Evolutionary conservation across 2,329 filamentous ascomycete species (phyloP), one percentile per base, ranked within the genome.

Genomic region (Alternaria gaisen): DNA sequence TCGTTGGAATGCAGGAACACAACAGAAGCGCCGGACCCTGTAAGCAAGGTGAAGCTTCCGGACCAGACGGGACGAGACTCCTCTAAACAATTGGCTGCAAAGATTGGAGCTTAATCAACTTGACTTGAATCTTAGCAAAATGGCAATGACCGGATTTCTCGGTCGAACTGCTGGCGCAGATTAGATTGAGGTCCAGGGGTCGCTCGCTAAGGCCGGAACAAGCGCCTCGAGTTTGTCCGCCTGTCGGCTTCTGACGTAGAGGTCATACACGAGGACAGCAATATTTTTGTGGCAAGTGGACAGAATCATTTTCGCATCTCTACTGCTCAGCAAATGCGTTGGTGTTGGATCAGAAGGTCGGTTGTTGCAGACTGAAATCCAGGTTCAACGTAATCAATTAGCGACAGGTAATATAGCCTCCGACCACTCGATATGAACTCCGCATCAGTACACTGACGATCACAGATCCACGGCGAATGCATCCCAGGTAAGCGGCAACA

Each of bases 11-110:
- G 59, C 53, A 66, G 62, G 58, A 58, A 56, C 41, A 46, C 42
- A 34, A 32, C 48, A 30, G 18, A 38, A 61, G 50, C 30, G 55
- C 48, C 63, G 43, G 48, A 62, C 38, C 28, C 60, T 48, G 58
- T 47, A 43, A 34, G 20, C 28, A 48, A 52, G 32, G 61, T 61
- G 59, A 70, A 65, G 56, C 60, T 70, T 67, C 61, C 75, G 75
- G 75, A 70, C 66, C 58, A 70, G 64, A 69, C 75, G 75, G 75
- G 75, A 76, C 71, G 75, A 65, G 65, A 65, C 73, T 65, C 75
- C 74, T 61, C 51, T 55, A 61, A 60, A 53, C 50, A 53, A 64
- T 52, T 52, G 69, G 65, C 65, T 67, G 62, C 60, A 60, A 40
- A 55, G 51, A 43, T 61, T 61, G 60, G 70, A 61, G 68, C 65